Percentiles rank a stretch among this genome's conserved stretches.
phyloP scores from a whole-genome alignment of 345 rosid genomes.

The Gossypium thurberi region DNA sequence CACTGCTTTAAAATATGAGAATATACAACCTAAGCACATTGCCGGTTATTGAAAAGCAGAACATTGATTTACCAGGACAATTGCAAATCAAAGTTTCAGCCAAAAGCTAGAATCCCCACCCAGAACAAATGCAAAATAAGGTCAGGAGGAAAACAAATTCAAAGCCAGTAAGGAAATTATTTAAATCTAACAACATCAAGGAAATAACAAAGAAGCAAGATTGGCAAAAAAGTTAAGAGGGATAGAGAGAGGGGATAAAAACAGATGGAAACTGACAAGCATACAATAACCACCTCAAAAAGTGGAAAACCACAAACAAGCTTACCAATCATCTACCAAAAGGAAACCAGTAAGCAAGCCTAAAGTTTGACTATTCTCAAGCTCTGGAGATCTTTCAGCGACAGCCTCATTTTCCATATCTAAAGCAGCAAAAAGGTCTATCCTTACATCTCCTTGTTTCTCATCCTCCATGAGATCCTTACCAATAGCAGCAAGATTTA shows the following conservation, averaged over 20 bases:
- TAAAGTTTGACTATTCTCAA: conserved; percentile 79
- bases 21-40: neutral
- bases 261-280: neutral
- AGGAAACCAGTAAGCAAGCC: conserved; percentile 95
- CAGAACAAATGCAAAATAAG: neutral
- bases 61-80: neutral
- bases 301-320: neutral
- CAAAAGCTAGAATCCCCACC: neutral
- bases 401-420: conserved; percentile 96
- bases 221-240: neutral
- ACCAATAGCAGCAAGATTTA: conserved; percentile 98
- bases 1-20: neutral
- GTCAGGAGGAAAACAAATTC: neutral
- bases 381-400: conserved; percentile 63
- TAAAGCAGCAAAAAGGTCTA: conserved; percentile 83
- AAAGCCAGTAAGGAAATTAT: neutral
- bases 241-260: neutral
- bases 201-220: neutral
- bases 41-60: neutral
- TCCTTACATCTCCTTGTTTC: conserved; percentile 88
- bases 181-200: neutral
- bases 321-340: conserved; percentile 92
- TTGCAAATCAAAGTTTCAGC: neutral
- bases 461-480: conserved; percentile 99
- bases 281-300: neutral